phyloP scores from a whole-genome alignment of 2,329 filamentous ascomycete species.

The Magnaporthiopsis poae region DNA sequence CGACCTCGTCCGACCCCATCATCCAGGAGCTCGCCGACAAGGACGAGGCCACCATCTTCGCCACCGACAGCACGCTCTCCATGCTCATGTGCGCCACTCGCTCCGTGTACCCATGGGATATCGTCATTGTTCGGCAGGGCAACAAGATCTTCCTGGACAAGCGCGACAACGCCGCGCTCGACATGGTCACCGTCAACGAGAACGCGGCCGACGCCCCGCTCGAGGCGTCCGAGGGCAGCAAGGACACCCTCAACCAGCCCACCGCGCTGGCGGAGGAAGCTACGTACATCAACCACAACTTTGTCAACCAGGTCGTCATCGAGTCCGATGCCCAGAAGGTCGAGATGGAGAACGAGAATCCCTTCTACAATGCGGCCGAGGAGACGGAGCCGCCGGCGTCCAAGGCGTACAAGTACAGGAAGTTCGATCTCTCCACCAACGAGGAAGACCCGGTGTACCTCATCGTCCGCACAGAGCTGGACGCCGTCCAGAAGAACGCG shows the following conservation, averaged over 20 bases:
- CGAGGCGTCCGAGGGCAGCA: conserved; percentile 82
- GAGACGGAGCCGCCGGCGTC: conserved; percentile 88
- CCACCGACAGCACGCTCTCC: conserved; percentile 91
- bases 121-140: conserved; percentile 83
- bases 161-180: conserved; percentile 84
- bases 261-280: conserved; percentile 86
- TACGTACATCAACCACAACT: conserved; percentile 99
- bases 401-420: conserved; percentile 97
- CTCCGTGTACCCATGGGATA: conserved; percentile 96
- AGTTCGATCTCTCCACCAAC: conserved; percentile 89
- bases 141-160: conserved; percentile 99
- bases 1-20: conserved; percentile 87
- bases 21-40: conserved; percentile 95
- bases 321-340: conserved; percentile 72
- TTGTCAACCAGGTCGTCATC: conserved; percentile 85
- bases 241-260: conserved; percentile 93
- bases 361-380: conserved; percentile 90
- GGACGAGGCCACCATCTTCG: conserved; percentile 91
- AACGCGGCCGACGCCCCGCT: conserved; percentile 92
- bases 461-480: conserved; percentile 86
- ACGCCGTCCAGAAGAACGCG: conserved; percentile 94
- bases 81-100: conserved; percentile 99
- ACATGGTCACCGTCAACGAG: conserved; percentile 98
- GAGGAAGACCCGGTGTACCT: conserved; percentile 90
- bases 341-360: conserved; percentile 79